These are phyloP conservation scores for Saposhnikovia divaricata DNA, from an alignment of 129 eudicot species.

Conservation along the genomic window DNA sequence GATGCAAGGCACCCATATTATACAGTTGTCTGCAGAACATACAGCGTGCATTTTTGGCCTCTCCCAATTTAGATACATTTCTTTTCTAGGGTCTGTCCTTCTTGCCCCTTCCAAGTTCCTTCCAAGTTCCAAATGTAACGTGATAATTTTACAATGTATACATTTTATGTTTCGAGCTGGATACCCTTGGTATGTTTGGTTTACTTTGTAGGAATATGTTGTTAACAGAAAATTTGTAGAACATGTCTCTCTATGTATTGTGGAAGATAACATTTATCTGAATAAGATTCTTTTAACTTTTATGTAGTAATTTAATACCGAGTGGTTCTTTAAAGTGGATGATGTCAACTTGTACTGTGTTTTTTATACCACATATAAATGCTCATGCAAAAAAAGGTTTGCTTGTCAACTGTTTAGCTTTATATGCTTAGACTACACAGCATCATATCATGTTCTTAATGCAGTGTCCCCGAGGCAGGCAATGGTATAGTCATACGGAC, in stretches of 20 bases:
- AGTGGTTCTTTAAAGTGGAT: background rate
- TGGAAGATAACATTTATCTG: background rate
- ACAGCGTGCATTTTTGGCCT: background rate
- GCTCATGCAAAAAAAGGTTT: background rate
- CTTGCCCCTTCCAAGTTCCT: background rate
- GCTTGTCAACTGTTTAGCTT: background rate
- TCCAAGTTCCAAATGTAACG: background rate
- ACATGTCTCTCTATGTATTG: background rate
- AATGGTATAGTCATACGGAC: conserved; percentile 64
- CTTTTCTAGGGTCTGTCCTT: background rate
- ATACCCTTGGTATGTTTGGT: background rate
- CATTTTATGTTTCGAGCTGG: background rate
- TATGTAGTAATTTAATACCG: background rate
- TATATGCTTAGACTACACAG: background rate
- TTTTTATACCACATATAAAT: background rate
- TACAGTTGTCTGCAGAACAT: background rate
- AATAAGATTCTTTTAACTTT: background rate
- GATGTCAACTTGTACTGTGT: background rate
- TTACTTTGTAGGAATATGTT: background rate
- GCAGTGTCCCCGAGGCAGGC: conserved; percentile 65
- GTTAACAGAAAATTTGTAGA: background rate
- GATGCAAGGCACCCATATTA: background rate
- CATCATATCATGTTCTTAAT: conserved; percentile 16
- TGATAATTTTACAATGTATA: background rate
- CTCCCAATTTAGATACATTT: background rate